Percentiles rank a stretch among this genome's conserved stretches.
Evolutionary conservation across 192 early-diverging fungal genomes (phyloP).

Genomic region (Coemansia sp.): DNA sequence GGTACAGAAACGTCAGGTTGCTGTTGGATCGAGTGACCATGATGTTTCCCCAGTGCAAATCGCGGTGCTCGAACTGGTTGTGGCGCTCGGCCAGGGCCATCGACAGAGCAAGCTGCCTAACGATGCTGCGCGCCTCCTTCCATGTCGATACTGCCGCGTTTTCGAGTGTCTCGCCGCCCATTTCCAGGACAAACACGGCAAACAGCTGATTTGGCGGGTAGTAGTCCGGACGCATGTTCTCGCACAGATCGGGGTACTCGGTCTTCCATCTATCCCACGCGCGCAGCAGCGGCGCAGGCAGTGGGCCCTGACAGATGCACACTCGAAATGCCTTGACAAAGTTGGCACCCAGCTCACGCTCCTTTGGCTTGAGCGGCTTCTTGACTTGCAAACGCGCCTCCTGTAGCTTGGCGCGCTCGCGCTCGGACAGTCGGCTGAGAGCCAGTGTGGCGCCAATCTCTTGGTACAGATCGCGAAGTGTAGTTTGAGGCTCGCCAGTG

Average conservation of each 20-base stretch:
- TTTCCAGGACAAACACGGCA: constrained; percentile 69
- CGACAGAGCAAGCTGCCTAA: constrained; percentile 68
- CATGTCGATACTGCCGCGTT: constrained; percentile 59
- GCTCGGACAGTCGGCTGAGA: constrained; percentile 57
- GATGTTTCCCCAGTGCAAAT: constrained; percentile 78
- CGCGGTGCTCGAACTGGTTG: constrained; percentile 67
- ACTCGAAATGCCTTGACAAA: constrained; percentile 61
- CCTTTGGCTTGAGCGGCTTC: constrained; percentile 44
- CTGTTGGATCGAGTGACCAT: constrained; percentile 59
- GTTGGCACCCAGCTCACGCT: constrained; percentile 47
- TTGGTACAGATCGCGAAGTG: constrained; percentile 63
- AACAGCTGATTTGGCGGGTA: constrained; percentile 71
- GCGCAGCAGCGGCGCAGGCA: constrained; percentile 66
- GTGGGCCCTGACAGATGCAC: constrained; percentile 68
- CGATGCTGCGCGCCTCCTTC: constrained; percentile 66
- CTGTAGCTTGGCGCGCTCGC: constrained; percentile 39
- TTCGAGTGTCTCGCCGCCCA: constrained; percentile 76
- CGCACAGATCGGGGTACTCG: constrained; percentile 61
- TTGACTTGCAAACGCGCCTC: constrained; percentile 47
- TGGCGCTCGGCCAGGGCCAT: constrained; percentile 62
- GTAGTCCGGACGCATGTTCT: constrained; percentile 77
- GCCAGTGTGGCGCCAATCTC: constrained; percentile 65
- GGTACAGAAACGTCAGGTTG: constrained; percentile 53
- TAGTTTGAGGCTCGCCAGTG: constrained; percentile 54
- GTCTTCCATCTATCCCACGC: constrained; percentile 74